phyloP scores from a whole-genome alignment of 139 green algal species.

The Chlamydomonas sp. region DNA sequence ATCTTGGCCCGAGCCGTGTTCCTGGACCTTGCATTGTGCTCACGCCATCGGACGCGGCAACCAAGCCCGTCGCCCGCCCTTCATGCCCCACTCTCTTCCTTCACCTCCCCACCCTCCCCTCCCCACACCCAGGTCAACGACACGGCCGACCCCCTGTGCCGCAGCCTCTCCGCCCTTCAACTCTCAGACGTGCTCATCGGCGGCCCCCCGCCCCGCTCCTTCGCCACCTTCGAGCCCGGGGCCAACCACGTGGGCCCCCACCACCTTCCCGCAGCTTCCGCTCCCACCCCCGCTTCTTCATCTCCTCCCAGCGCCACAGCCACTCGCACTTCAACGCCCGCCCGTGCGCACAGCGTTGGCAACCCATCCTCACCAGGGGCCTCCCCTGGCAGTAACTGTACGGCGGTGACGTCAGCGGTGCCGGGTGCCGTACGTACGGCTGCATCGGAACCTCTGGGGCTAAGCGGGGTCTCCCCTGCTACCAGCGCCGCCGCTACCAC shows the following conservation, averaged over 20 bases:
- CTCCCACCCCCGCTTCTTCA: neutral
- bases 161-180: slow-evolving; percentile 66
- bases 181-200: slow-evolving; percentile 67
- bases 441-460: no score
- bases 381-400: no score
- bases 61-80: no score
- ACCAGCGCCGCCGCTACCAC: neutral
- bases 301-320: neutral
- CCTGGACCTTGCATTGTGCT: no score
- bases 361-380: no score
- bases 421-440: no score
- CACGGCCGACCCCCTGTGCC: slow-evolving; percentile 79
- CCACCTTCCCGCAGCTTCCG: neutral
- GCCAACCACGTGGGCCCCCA: neutral
- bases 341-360: no score
- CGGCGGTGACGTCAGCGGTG: no score
- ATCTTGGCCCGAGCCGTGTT: no score
- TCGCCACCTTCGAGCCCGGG: slow-evolving; percentile 47
- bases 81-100: no score
- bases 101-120: no score
- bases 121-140: slow-evolving; percentile 58
- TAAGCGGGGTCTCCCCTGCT: neutral
- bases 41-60: no score
- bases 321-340: neutral
- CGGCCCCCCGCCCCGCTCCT: slow-evolving; percentile 50